Conservation (phyloP, 805 yeast genomes). For the Metschnikowia lachancei region DNA sequence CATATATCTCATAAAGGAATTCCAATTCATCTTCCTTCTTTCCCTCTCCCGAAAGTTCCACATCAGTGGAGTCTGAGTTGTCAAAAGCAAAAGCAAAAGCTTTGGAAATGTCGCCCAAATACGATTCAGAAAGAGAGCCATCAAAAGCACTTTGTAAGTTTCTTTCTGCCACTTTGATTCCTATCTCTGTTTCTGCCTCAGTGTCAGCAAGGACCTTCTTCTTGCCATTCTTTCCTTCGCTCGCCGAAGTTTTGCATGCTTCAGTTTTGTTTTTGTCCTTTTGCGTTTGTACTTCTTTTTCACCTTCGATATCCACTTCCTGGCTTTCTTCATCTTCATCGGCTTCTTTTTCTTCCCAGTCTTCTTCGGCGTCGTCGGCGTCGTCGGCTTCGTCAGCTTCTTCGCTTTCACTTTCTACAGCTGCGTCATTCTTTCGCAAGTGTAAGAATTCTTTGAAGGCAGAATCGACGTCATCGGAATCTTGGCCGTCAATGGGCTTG, state of each 20-base stretch:
- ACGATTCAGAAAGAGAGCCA: neutral
- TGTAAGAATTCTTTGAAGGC: slow-evolving; percentile 5
- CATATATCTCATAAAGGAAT: slow-evolving; percentile 7
- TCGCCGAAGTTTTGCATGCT: neutral
- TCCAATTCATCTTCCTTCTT: slow-evolving; percentile 1
- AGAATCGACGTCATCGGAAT: slow-evolving; percentile 5
- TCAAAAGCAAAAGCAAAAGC: slow-evolving; percentile 7
- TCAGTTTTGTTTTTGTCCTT: neutral
- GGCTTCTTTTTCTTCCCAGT: neutral
- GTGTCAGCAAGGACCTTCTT: neutral
- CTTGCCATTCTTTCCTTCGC: neutral
- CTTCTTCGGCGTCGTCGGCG: neutral
- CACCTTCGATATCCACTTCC: neutral
- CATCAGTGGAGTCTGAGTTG: slow-evolving; percentile 15
- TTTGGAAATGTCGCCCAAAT: neutral
- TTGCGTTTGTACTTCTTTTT: neutral
- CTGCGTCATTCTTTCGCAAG: neutral
- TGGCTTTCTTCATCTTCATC: neutral
- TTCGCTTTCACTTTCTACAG: slow-evolving; percentile 2
- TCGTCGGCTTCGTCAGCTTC: neutral
- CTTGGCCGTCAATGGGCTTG: neutral
- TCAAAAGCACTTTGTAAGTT: slow-evolving; percentile 9
- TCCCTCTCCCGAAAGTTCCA: slow-evolving; percentile 10
- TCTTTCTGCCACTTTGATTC: slow-evolving; percentile 6
- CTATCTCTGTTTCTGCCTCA: slow-evolving; percentile 1